These are phyloP conservation scores for Astrothelium subdiscretum DNA, from an alignment of 495 filamentous ascomycete genomes.

Conservation along the genomic window DNA sequence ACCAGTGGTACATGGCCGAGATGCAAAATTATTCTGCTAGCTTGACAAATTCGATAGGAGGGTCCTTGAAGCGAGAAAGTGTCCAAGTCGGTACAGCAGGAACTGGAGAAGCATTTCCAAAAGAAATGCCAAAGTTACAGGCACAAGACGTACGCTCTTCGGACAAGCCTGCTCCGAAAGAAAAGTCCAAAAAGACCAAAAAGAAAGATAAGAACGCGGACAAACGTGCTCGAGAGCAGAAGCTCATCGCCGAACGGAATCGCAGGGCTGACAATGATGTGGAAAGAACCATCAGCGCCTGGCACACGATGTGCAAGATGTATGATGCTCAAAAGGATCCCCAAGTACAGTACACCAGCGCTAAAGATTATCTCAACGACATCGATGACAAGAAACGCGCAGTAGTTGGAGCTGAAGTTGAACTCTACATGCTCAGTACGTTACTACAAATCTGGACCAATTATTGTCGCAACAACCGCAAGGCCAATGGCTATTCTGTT, in stretches of 20 bases:
- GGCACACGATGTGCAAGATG: constrained; percentile 17
- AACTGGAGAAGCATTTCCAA: background rate
- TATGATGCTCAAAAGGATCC: constrained; percentile 18
- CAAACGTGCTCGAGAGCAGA: constrained; percentile 15
- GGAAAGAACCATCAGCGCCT: constrained; percentile 11
- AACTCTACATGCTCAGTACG: constrained; percentile 36
- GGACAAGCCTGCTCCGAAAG: background rate
- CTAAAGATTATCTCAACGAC: constrained; percentile 20
- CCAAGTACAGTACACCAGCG: constrained; percentile 13
- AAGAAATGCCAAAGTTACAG: background rate
- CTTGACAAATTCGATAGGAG: constrained; percentile 52
- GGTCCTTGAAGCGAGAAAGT: constrained; percentile 48
- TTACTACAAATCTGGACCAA: constrained; percentile 28
- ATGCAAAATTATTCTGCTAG: constrained; percentile 60
- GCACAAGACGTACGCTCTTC: background rate
- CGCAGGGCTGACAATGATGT: constrained; percentile 6
- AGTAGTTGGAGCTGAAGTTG: constrained; percentile 32
- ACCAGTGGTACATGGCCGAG: constrained; percentile 47
- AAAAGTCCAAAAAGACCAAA: constrained; percentile 21
- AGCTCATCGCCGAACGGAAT: background rate
- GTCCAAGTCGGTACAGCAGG: constrained; percentile 33
- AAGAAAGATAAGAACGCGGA: constrained; percentile 28
- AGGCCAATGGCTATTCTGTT: constrained; percentile 16
- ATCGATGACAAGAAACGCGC: constrained; percentile 22
- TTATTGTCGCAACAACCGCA: constrained; percentile 13